Conservation (phyloP, 2,329 filamentous ascomycete genomes). For the Pseudohalonectria lignicola region DNA sequence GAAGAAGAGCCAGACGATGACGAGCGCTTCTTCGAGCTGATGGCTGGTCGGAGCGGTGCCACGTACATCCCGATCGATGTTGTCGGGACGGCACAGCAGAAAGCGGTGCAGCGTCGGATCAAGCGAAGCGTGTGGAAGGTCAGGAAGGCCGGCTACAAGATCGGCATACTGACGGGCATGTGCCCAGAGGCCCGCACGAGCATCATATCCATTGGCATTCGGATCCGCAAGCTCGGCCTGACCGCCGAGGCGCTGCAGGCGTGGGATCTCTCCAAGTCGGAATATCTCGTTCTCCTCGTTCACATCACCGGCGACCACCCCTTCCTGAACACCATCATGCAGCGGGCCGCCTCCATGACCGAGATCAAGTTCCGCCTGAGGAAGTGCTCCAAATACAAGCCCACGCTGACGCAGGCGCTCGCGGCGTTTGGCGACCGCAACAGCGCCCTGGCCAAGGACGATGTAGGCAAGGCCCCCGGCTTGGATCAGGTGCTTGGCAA, state of each 20-base stretch:
- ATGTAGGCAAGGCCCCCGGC: no score
- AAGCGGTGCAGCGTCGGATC: conserved; percentile 18
- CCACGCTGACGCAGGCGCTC: conserved; percentile 33
- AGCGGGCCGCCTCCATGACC: conserved; percentile 16
- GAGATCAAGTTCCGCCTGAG: conserved; percentile 53
- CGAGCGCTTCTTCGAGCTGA: conserved; percentile 9
- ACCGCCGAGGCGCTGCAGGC: conserved; percentile 65
- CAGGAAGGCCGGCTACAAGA: conserved; percentile 56
- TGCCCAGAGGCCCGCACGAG: conserved; percentile 24
- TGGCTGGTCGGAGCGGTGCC: not conserved
- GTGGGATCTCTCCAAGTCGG: conserved; percentile 56
- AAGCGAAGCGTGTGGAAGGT: conserved; percentile 48
- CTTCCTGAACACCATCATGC: conserved; percentile 40
- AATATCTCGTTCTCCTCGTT: conserved; percentile 67
- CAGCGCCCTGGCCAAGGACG: not conserved
- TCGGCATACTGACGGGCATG: conserved; percentile 49
- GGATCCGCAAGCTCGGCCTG: conserved; percentile 58
- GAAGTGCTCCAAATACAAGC: conserved; percentile 63
- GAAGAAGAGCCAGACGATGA: conserved; percentile 8
- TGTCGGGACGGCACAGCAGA: not conserved
- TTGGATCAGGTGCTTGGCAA: conserved; percentile 25
- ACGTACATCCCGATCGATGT: no score
- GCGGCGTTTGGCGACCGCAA: conserved; percentile 15
- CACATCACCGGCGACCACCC: conserved; percentile 41
- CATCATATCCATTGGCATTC: conserved; percentile 56